Evolutionary conservation across 352 stramenopile species (phyloP), one percentile per base, ranked within the genome.

Genomic region (Phytophthora hibernalis): DNA sequence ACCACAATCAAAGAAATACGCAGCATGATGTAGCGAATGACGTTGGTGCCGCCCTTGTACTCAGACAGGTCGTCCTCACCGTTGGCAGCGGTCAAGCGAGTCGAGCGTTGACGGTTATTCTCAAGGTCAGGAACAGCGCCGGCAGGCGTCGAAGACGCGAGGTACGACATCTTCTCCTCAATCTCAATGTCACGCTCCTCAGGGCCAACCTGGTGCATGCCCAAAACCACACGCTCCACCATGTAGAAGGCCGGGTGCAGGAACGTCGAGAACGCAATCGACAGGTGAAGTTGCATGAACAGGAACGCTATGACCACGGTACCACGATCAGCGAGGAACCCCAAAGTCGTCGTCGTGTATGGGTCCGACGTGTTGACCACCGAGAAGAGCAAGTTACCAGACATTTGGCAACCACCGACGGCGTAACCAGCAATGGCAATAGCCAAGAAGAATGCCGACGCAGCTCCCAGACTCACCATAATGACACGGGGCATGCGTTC

Each of bases 231-330:
- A 24, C 77, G 68, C 56, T 85, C 77, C 12, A 75, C 49, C 51
- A 79, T 72, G 54, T 79, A 82, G 42, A 85, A 81, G 12, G 70
- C 72, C n/a, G 78, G 78, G 43, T 80, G 63, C n/a, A 86, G 40
- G 58, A 86, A 65, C 43, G 74, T 69, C 5, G 76, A 69, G 43
- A 86, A 86, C 12, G 78, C 78, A 42, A 86, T 77, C 5, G 76
- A 80, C 45, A 86, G 55, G 61, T 86, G 78, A 21, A 86, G 48
- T 30, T 85, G 76, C 78, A 86, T 86, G 68, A 77, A 79, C 15
- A 76, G 26, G 37, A 76, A 85, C 48, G 68, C 72, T 64, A 81
- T 76, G 40, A 81, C 59, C 37, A 82, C 68, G 6, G 58, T 54
- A 5, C 77, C 77, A 8, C 75, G 65, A 40, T 70, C 47, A 12